Percentiles rank a stretch among this genome's conserved stretches.
phyloP scores from a whole-genome alignment of 2,329 filamentous ascomycete species.

The Shiraia bambusicola region DNA sequence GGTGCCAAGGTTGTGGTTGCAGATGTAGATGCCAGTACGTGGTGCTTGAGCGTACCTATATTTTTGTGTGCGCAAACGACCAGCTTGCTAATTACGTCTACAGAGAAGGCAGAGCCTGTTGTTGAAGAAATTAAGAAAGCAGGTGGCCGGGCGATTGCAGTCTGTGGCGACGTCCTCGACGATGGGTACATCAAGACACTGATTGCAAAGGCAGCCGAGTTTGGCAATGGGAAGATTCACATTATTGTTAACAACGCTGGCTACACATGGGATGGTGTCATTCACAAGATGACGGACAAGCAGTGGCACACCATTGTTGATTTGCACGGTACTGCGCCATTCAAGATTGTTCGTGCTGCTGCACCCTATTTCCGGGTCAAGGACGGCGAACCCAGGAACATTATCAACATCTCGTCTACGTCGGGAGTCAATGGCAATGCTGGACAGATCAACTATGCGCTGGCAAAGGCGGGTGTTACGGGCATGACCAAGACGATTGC shows the following conservation, averaged over 20 bases:
- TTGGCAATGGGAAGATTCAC: slow-evolving; percentile 84
- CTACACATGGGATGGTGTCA: slow-evolving; percentile 90
- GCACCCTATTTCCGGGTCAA: slow-evolving; percentile 86
- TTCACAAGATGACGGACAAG: slow-evolving; percentile 89
- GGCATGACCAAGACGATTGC: slow-evolving; percentile 87
- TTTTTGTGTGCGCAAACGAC: background rate
- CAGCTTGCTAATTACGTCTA: background rate
- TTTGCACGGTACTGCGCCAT: slow-evolving; percentile 81
- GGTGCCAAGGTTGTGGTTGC: slow-evolving; percentile 81
- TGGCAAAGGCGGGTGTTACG: slow-evolving; percentile 80
- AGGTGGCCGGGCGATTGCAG: slow-evolving; percentile 69
- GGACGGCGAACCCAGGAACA: slow-evolving; percentile 74
- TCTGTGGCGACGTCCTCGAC: slow-evolving; percentile 76
- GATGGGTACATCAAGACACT: slow-evolving; percentile 68
- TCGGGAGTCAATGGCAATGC: slow-evolving; percentile 83
- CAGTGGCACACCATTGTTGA: slow-evolving; percentile 89
- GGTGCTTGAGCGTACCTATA: background rate
- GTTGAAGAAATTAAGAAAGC: slow-evolving; percentile 68
- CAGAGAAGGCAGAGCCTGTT: slow-evolving; percentile 69
- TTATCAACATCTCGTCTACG: slow-evolving; percentile 83
- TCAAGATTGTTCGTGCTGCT: slow-evolving; percentile 75
- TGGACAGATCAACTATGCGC: slow-evolving; percentile 85
- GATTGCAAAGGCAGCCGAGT: slow-evolving; percentile 74
- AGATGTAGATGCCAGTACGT: slow-evolving; percentile 72
- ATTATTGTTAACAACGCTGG: slow-evolving; percentile 91